Evolutionary conservation across 768 basidiomycete species (phyloP).

Genomic region (Rickenella mellea): DNA sequence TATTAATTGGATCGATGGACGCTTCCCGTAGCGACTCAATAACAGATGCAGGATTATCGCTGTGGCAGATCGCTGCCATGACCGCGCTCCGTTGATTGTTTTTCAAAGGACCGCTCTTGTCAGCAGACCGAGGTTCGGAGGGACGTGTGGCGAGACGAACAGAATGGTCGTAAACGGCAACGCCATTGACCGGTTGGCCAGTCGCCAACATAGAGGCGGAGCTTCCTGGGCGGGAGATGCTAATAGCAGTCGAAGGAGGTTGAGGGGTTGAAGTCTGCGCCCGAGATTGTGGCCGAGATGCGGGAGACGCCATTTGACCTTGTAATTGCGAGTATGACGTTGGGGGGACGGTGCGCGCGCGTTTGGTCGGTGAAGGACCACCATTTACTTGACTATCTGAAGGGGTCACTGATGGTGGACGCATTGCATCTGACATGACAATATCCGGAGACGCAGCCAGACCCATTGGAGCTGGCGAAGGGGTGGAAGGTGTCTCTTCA

Average conservation of each 20-base stretch:
- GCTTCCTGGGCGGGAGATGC: conserved; percentile 38
- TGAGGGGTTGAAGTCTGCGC: conserved; percentile 8
- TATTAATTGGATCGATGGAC: conserved; percentile 23
- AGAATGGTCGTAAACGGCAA: conserved; percentile 35
- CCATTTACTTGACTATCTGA: conserved; percentile 28
- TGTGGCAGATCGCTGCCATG: conserved; percentile 55
- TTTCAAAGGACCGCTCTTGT: conserved; percentile 37
- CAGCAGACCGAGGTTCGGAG: conserved; percentile 38
- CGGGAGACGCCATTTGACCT: conserved; percentile 6
- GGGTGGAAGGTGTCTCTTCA: conserved; percentile 9
- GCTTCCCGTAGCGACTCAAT: conserved; percentile 61
- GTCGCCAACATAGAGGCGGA: conserved; percentile 29
- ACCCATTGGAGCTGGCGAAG: conserved; percentile 15
- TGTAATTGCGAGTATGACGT: conserved; percentile 25
- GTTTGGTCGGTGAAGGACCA: conserved; percentile 64
- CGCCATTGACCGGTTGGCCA: conserved; percentile 30
- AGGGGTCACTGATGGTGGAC: conserved; percentile 41
- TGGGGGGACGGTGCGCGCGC: conserved; percentile 47
- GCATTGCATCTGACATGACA: conserved; percentile 35
- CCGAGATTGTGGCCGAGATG: conserved; percentile 5
- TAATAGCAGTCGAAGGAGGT: conserved; percentile 27
- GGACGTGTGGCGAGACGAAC: conserved; percentile 67
- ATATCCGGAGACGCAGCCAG: conserved; percentile 33
- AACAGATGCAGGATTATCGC: conserved; percentile 56
- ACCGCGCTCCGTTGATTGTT: conserved; percentile 52